phyloP scores from a whole-genome alignment of 805 yeast genomes.

The Naumovozyma castellii region DNA sequence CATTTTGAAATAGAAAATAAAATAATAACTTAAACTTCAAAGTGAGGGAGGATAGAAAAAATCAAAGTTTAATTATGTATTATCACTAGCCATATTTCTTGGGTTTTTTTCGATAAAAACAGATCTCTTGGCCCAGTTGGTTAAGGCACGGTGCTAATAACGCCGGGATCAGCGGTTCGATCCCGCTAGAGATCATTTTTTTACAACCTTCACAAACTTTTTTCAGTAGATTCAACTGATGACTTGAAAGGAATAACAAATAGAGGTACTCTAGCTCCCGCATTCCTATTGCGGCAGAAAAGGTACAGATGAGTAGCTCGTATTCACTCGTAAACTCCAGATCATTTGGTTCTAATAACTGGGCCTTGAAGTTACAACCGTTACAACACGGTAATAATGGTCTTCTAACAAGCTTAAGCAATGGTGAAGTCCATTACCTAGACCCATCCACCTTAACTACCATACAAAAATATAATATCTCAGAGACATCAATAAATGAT shows the following conservation, averaged over 20 bases:
- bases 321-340: conserved; percentile 7
- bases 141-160: conserved; percentile 32
- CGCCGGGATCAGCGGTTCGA: conserved; percentile 33
- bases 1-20: no score
- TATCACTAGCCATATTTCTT: no score
- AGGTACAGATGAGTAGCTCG: background rate
- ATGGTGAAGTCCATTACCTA: conserved; percentile 23
- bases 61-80: no score
- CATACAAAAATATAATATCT: conserved; percentile 8
- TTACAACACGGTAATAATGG: conserved; percentile 14
- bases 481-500: conserved; percentile 19
- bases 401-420: conserved; percentile 22
- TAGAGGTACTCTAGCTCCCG: background rate
- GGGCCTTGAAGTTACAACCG: conserved; percentile 26
- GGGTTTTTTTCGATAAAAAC: no score
- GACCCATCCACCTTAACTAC: conserved; percentile 19
- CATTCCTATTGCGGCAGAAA: background rate
- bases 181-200: conserved; percentile 30
- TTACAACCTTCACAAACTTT: conserved; percentile 3
- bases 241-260: background rate
- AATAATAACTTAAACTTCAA: no score
- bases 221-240: background rate
- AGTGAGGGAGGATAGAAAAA: no score
- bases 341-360: conserved; percentile 22
- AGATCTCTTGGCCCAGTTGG: conserved; percentile 32